Base-by-base conservation (phyloP, 2,329 filamentous ascomycete genomes). In the Microsporum ferrugineum region DNA sequence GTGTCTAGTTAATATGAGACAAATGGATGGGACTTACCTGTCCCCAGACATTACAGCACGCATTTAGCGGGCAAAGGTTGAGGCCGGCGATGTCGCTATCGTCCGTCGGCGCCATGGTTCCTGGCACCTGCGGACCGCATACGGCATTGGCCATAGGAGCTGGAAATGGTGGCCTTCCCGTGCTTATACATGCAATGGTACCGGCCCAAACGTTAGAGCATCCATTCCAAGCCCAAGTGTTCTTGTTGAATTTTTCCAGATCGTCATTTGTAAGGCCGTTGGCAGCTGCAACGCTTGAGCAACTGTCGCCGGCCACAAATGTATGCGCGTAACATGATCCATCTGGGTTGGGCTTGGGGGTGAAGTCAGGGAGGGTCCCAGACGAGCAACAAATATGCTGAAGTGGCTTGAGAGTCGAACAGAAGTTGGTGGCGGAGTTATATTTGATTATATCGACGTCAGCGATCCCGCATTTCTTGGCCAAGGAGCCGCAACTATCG, bases 51-150 rank as follows among this genome's bases (percentile, higher is more conserved):
- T 76, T 70, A 63, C 76, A 78, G 64, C 76, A 78, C 4, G 72
- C 73, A 58, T 77, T 77, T 6, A 76, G 65, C 5, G 73, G 74
- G 62, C 80, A 82, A 0, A 73, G 76, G 62, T 81, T 82, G 5
- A 82, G 66, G 6, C 68, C 65, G 0, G 69, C 63, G 2, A 79
- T 65, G 80, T 80, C 0, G 72, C 63, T 14, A 75, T 75, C 57
- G 66, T 33, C 2, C 76, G 63, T 1, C 68, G 62, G 1, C 8
- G 65, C 55, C 8, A 65, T 57, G 0, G 77, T 78, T 0, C 76
- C 76, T 2, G 72, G 71, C 0, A 75, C 71, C 53, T 75, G 71
- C 0, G 80, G 80, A 0, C 80, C 80, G 65, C 80, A 80, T 0
- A 73, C 63, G 7, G 75, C 75, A 57, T 75, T 72, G 0, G 67